Evolutionary conservation across 495 filamentous ascomycete genomes (phyloP), one percentile per base, ranked within the genome.

Genomic region (Penicillium paradoxum): DNA sequence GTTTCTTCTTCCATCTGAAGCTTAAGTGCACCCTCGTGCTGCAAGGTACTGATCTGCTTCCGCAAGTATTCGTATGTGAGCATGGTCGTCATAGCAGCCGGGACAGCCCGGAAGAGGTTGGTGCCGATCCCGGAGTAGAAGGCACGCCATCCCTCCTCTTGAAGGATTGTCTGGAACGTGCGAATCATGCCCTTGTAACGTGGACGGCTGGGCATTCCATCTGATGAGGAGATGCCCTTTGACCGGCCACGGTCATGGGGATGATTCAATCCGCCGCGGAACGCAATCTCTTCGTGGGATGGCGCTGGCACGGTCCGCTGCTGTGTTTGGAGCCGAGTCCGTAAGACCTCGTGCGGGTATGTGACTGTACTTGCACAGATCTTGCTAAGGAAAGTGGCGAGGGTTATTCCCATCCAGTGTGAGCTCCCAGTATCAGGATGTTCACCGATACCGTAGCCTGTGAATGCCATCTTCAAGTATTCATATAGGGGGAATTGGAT

Each of bases 61-160:
- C 89, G 88, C 42, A 89, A 72, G 64, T 85, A 89, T 73, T 99
- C 93, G 67, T 96, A 99, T 17, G 93, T 97, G 60, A 99, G 79
- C 83, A 99, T 90, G 6, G 93, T 97, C 32, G 95, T 96, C 64
- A 95, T 95, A 18, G 92, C 91, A 29, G 92, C 89, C 19, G 93
- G 93, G 17, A 99, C 84, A 14, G 93, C 95, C 45, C 93, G 82
- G 76, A 97, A 88, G 79, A 99, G 86, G 70, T 99, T 99, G 30
- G 91, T 96, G 32, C 93, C 95, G 81, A 99, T 95, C 24, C 93
- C 93, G 18, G 90, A 90, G 65, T 99, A 99, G 65, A 99, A 97
- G 6, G 91, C 95, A 44, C 86, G 78, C 91, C 95, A 96, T 2
- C 93, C 93, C 68, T 99, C 93, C 69, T 99, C 93, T 19, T 76